Conservation (phyloP, 495 filamentous ascomycete genomes). For the Penicillium fimorum region DNA sequence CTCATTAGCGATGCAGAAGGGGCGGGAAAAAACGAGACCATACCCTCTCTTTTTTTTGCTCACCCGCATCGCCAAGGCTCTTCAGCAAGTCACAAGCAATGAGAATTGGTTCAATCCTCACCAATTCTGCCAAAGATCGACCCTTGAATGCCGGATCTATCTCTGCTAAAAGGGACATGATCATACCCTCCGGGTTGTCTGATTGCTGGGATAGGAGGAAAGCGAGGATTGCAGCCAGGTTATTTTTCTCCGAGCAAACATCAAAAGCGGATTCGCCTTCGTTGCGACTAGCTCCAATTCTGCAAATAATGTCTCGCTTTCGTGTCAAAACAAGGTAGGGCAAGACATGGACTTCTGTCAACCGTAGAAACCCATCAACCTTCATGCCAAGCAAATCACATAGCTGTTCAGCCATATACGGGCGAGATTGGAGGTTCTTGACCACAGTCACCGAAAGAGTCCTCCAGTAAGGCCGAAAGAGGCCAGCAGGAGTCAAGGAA, state of each 20-base stretch:
- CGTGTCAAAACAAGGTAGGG: conserved; percentile 81
- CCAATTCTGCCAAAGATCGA: conserved; percentile 62
- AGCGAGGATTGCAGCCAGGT: conserved; percentile 76
- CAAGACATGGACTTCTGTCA: conserved; percentile 77
- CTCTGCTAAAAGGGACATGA: conserved; percentile 64
- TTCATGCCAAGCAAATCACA: conserved; percentile 75
- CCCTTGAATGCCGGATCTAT: conserved; percentile 67
- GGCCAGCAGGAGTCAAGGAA: conserved; percentile 55
- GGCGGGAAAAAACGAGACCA: conserved; percentile 11
- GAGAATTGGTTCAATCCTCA: conserved; percentile 70
- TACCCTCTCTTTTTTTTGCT: conserved; percentile 58
- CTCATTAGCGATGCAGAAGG: background rate
- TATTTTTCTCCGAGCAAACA: conserved; percentile 62
- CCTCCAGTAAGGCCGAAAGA: conserved; percentile 85
- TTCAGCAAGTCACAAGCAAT: conserved; percentile 84
- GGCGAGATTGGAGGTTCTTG: conserved; percentile 74
- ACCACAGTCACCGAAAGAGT: conserved; percentile 75
- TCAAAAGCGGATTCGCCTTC: conserved; percentile 56
- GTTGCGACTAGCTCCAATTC: conserved; percentile 72
- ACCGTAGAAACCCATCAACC: conserved; percentile 67
- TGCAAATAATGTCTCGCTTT: conserved; percentile 72
- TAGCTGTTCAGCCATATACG: conserved; percentile 76
- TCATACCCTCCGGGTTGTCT: conserved; percentile 60
- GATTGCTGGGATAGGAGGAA: conserved; percentile 72
- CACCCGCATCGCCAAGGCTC: conserved; percentile 66